A percentile compares a stretch with the other conserved stretches of the same genome.
Evolutionary conservation across 805 yeast species (phyloP).

Genomic region (Brettanomyces custersianus): DNA sequence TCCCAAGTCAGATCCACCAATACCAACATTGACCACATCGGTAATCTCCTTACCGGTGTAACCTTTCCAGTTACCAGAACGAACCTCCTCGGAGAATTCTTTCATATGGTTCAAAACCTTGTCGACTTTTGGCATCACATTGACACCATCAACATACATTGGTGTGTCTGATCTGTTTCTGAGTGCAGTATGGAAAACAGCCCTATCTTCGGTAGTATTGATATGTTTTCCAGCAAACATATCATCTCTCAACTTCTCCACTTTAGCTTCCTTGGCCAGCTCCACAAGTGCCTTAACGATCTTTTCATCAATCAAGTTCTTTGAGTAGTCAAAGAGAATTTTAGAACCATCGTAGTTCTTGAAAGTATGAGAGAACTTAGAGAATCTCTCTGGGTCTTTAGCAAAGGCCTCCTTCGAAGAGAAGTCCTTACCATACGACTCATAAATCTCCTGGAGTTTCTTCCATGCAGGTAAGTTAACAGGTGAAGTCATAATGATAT

Average conservation of each 20-base stretch:
- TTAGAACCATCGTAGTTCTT: slow-evolving; percentile 79
- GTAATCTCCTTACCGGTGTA: slow-evolving; percentile 92
- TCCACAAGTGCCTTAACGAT: slow-evolving; percentile 56
- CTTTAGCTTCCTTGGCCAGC: slow-evolving; percentile 85
- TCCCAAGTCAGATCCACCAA: slow-evolving; percentile 98
- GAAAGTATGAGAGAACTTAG: slow-evolving; percentile 69
- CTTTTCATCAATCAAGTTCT: slow-evolving; percentile 86
- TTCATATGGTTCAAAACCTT: slow-evolving; percentile 91
- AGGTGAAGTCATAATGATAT: slow-evolving; percentile 26
- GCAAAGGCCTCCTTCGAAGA: slow-evolving; percentile 72
- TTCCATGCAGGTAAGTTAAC: slow-evolving; percentile 78
- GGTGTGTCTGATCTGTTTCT: slow-evolving; percentile 84
- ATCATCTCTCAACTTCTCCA: slow-evolving; percentile 78
- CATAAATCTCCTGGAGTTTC: slow-evolving; percentile 62
- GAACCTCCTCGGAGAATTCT: slow-evolving; percentile 82
- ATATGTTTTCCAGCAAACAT: slow-evolving; percentile 91
- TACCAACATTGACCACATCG: slow-evolving; percentile 94
- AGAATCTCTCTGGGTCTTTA: slow-evolving; percentile 66
- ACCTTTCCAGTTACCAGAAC: slow-evolving; percentile 95
- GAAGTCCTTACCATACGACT: slow-evolving; percentile 58
- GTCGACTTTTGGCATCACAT: slow-evolving; percentile 89
- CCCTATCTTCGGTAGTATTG: slow-evolving; percentile 93
- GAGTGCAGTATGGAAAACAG: slow-evolving; percentile 94
- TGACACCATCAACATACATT: slow-evolving; percentile 82
- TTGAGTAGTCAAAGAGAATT: slow-evolving; percentile 90